phyloP scores from a whole-genome alignment of 148 eudicot genomes.

The Nepenthes gracilis region DNA sequence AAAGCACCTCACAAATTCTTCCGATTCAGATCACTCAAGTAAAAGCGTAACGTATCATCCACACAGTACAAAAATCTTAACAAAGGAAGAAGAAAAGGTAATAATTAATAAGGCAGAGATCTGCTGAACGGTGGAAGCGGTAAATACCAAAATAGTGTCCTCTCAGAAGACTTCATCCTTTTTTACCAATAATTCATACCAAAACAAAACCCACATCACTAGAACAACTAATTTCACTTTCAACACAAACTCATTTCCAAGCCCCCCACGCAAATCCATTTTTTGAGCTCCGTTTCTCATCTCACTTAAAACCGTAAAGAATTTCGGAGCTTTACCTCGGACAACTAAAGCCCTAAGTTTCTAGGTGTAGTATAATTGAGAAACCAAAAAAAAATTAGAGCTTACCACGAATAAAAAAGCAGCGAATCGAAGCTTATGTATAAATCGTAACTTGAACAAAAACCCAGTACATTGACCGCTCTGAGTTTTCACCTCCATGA shows the following conservation, averaged over 20 bases:
- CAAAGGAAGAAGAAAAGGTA: too few species aligned
- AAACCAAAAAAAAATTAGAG: neutral
- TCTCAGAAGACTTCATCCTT: neutral
- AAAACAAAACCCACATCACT: neutral
- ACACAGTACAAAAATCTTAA: too few species aligned
- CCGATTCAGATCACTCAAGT: too few species aligned
- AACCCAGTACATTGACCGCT: conserved; percentile 26
- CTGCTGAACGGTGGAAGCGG: neutral
- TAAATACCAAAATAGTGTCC: neutral
- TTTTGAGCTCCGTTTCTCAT: conserved; percentile 2
- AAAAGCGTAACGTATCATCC: too few species aligned
- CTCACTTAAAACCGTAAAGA: neutral
- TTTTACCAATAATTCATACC: neutral
- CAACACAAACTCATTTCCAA: neutral
- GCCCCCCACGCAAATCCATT: conserved; percentile 4
- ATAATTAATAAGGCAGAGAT: neutral
- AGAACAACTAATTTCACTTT: neutral
- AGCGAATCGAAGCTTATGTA: conserved; percentile 22
- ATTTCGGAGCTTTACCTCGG: neutral
- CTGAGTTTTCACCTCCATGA: conserved; percentile 77
- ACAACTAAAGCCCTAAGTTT: neutral
- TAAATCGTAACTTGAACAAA: conserved; percentile 12
- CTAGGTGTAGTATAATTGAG: neutral
- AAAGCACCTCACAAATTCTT: too few species aligned
- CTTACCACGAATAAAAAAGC: conserved; percentile 34